Base-by-base conservation (phyloP, 116 monocot species). In the Cymodocea nodosa region DNA sequence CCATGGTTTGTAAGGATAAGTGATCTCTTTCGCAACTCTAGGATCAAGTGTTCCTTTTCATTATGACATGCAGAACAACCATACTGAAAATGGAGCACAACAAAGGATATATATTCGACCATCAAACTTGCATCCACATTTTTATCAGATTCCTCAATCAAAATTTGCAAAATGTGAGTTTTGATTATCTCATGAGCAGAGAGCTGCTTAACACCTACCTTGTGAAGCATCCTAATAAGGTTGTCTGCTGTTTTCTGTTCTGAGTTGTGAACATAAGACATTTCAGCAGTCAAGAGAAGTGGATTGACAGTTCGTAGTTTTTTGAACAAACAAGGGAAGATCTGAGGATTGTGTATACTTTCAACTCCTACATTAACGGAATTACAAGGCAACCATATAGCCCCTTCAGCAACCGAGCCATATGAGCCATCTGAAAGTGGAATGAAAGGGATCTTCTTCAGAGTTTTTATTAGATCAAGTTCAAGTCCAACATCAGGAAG, bases 311-410 rank as follows among this genome's bases (percentile, higher is more conserved):
- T 92, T 59, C 84, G 77, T 52, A 98, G 83, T 68, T 81, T 84
- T n/a, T 73, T 70, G 74, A 83, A 89, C 13, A 98, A 71, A 52
- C 49, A 18, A 35, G 86, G 82, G 69, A 98, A 98, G 56, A 81
- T 70, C 60, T 79, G 34, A 17, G 64, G 65, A 54, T 53, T 56
- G 60, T 84, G 73, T 56, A 73, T 82, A 17, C 75, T 61, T 54
- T 89, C 85, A 64, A 72, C 62, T 51, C 71, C 81, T 72, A n/a
- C n/a, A 75, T 19, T 66, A 16, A 54, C 67, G 61, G 63, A 55
- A 82, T 86, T 86, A 86, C 74, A 84, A 51, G 89, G 82, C 54
- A 98, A 84, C 98, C 98, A 98, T 55, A 98, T 86, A 18, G 92
- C 79, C 30, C 89, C 92, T 71, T 92, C 81, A 71, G 77, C 62